Percentiles rank a stretch among this genome's conserved stretches.
phyloP scores from a whole-genome alignment of 1,139 yeast species.

The Suhomyces chickasaworum region DNA sequence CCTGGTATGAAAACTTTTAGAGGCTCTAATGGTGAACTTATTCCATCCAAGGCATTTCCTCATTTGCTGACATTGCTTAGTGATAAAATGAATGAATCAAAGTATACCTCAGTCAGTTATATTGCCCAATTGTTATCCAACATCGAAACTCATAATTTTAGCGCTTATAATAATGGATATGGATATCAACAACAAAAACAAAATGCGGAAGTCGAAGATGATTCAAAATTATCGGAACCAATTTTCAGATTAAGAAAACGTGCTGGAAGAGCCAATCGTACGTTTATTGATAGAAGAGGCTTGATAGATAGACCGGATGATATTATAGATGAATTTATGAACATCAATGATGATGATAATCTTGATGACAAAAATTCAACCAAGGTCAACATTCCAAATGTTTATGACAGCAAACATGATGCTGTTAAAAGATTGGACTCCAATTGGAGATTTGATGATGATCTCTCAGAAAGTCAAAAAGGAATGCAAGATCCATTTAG shows the following conservation, averaged over 20 bases:
- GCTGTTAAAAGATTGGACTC: conserved; percentile 59
- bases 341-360: conserved; percentile 30
- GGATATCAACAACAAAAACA: conserved; percentile 28
- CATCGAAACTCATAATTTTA: conserved; percentile 48
- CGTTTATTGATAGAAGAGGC: conserved; percentile 71
- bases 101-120: conserved; percentile 33
- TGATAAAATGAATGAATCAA: conserved; percentile 30
- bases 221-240: conserved; percentile 50
- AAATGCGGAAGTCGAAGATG: conserved; percentile 27
- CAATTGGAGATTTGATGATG: conserved; percentile 77
- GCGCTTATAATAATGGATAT: conserved; percentile 49
- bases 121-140: conserved; percentile 46
- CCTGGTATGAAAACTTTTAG: conserved; percentile 50
- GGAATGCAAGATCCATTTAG: conserved; percentile 58
- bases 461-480: conserved; percentile 49
- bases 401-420: conserved; percentile 63
- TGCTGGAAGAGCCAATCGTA: conserved; percentile 69
- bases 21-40: conserved; percentile 47
- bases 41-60: conserved; percentile 47
- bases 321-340: conserved; percentile 41
- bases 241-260: conserved; percentile 72
- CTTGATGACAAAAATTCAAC: conserved; percentile 12
- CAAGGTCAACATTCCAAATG: conserved; percentile 28
- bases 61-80: conserved; percentile 41
- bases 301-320: conserved; percentile 36